phyloP scores from a whole-genome alignment of 2,329 filamentous ascomycete species.

The Knoxdaviesia capensis region DNA sequence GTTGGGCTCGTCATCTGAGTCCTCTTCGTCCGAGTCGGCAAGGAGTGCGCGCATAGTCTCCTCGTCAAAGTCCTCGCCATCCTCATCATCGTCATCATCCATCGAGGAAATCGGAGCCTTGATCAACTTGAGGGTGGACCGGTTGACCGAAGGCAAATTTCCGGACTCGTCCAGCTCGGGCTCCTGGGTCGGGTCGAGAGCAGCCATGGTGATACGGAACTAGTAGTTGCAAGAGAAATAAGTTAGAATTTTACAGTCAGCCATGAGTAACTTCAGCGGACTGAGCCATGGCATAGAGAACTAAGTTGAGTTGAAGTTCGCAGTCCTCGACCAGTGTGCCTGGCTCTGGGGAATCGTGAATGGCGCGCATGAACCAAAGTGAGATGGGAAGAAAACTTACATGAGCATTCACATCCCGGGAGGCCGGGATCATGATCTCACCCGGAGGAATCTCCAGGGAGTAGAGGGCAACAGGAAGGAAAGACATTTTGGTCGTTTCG shows the following conservation, averaged over 20 bases:
- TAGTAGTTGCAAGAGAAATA: constrained; percentile 16
- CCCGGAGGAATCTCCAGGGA: constrained; percentile 79
- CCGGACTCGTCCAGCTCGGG: constrained; percentile 43
- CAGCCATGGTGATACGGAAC: constrained; percentile 98
- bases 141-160: constrained; percentile 40
- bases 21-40: constrained; percentile 30
- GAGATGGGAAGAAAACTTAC: constrained; percentile 31
- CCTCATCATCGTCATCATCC: constrained; percentile 29
- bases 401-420: constrained; percentile 61
- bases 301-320: too few relatives aligned
- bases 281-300: background rate
- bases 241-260: background rate
- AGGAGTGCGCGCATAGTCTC: constrained; percentile 40
- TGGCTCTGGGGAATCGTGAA: background rate
- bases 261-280: constrained; percentile 1
- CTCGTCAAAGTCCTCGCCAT: constrained; percentile 46
- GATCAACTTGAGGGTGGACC: constrained; percentile 81
- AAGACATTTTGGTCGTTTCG: constrained; percentile 24
- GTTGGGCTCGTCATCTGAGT: constrained; percentile 50
- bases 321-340: too few relatives aligned
- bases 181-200: constrained; percentile 72
- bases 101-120: constrained; percentile 44
- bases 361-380: background rate
- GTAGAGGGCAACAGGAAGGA: constrained; percentile 60
- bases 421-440: constrained; percentile 62